A percentile compares a stretch with the other conserved stretches of the same genome.
phyloP scores from a whole-genome alignment of 2,329 filamentous ascomycete genomes.

The Rhynchosporium agropyri region DNA sequence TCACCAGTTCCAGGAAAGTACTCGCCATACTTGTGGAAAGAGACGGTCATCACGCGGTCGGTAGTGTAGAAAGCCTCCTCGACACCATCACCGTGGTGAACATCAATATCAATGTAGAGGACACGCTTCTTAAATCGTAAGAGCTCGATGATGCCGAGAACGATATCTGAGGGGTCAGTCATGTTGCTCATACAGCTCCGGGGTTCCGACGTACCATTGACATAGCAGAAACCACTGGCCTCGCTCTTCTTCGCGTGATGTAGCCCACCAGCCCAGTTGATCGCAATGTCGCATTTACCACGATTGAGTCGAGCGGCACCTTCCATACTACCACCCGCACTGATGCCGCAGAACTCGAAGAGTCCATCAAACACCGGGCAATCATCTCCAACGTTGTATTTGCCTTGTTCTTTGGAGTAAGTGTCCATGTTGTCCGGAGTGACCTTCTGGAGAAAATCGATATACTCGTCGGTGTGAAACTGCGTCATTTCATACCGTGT shows the following conservation, averaged over 20 bases:
- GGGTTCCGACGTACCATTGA: constrained; percentile 71
- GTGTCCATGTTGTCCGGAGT: constrained; percentile 98
- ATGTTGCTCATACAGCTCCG: constrained; percentile 18
- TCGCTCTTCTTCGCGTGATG: constrained; percentile 98
- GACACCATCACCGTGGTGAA: constrained; percentile 91
- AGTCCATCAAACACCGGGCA: constrained; percentile 97
- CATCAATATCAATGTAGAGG: constrained; percentile 96
- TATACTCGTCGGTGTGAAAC: constrained; percentile 94
- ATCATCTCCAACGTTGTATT: constrained; percentile 95
- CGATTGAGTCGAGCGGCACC: constrained; percentile 88
- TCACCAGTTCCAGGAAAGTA: constrained; percentile 94
- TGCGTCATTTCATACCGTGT: constrained; percentile 87
- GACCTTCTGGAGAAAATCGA: constrained; percentile 92
- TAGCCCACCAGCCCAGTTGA: constrained; percentile 97
- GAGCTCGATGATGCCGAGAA: constrained; percentile 90
- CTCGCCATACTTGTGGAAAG: constrained; percentile 95
- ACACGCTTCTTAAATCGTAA: constrained; percentile 89
- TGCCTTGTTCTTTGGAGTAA: constrained; percentile 85
- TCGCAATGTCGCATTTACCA: constrained; percentile 91
- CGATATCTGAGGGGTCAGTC: constrained; percentile 73
- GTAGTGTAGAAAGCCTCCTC: constrained; percentile 94
- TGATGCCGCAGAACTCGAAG: constrained; percentile 96
- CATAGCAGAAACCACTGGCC: constrained; percentile 96
- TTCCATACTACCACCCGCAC: constrained; percentile 91
- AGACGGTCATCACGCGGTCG: constrained; percentile 89